Base-by-base conservation (phyloP, 495 filamentous ascomycete species). In the Clavariopsis aquatica region DNA sequence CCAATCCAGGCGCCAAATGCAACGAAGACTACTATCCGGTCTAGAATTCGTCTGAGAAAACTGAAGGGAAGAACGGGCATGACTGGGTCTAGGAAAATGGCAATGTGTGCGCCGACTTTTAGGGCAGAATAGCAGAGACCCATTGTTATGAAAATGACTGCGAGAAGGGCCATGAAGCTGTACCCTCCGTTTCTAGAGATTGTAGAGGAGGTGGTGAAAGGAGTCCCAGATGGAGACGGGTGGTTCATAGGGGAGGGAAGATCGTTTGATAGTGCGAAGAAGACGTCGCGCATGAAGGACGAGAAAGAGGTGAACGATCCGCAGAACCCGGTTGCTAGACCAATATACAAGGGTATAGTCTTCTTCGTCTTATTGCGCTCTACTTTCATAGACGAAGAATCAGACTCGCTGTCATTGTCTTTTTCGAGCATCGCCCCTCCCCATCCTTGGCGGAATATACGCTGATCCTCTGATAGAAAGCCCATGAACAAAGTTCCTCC, bases 291-390 rank as follows among this genome's bases (percentile, higher is more conserved):
- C 43, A 93, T 87, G 72, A 96, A 96, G 13, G 89, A 86, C 0
- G 92, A 96, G 76, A 97, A 98, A 38, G 88, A 91, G 2, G 94
- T 98, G 55, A 94, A 87, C 69, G 86, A 92, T 57, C 94, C 94
- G 75, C 94, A 98, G 78, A 96, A 97, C 13, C 94, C 94, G 1
- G 91, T 95, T 0, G 93, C 85, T 0, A 98, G 85, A 20, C 94
- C 94, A 59, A 97, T 90, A 73, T 94, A 97, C 0, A 96, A 81
- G 0, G 93, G 92, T 47, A 94, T 87, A 2, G 89, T 88, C 76
- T 94, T 95, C 74, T 93, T 96, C 13, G 68, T 60, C 47, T 73
- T 73, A 6, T 26, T 31, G 49, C 70, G 72, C 1, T 60, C 19
- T 1, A 51, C 57, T 38, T 28, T 72, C 31, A 66, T 63, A 59